Conservation (phyloP, 345 rosid genomes). For the Cochlearia excelsa region DNA sequence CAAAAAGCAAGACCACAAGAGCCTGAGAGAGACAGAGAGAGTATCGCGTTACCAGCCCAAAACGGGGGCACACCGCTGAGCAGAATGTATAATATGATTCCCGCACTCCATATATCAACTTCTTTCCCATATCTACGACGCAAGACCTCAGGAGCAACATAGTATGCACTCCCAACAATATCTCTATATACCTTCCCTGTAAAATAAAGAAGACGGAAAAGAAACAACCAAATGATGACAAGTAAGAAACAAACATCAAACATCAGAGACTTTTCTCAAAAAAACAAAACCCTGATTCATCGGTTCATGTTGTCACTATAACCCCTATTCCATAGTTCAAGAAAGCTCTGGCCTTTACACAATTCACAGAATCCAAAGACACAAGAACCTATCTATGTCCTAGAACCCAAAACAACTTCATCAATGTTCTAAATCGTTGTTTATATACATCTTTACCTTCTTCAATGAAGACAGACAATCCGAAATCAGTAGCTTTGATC, state of each 20-base stretch:
- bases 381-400: slow-evolving; percentile 7
- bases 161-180: slow-evolving; percentile 80
- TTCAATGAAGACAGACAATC: slow-evolving; percentile 42
- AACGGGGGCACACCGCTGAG: slow-evolving; percentile 96
- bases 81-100: slow-evolving; percentile 69
- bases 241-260: slow-evolving; percentile 1
- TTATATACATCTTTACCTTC: slow-evolving; percentile 31
- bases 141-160: slow-evolving; percentile 62
- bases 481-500: slow-evolving; percentile 41
- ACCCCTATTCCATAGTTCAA: too few relatives aligned
- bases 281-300: not conserved
- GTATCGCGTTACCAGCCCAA: slow-evolving; percentile 59
- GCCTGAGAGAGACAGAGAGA: not conserved
- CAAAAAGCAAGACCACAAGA: not conserved
- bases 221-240: slow-evolving; percentile 24
- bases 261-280: slow-evolving; percentile 12
- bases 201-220: slow-evolving; percentile 12
- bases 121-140: slow-evolving; percentile 75
- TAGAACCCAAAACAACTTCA: slow-evolving; percentile 15
- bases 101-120: slow-evolving; percentile 82
- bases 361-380: slow-evolving; percentile 16
- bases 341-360: not conserved
- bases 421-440: not conserved
- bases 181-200: slow-evolving; percentile 65
- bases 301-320: not conserved